phyloP scores from a whole-genome alignment of 1,284 basidiomycete genomes.

The Singerocomus inundabilis region DNA sequence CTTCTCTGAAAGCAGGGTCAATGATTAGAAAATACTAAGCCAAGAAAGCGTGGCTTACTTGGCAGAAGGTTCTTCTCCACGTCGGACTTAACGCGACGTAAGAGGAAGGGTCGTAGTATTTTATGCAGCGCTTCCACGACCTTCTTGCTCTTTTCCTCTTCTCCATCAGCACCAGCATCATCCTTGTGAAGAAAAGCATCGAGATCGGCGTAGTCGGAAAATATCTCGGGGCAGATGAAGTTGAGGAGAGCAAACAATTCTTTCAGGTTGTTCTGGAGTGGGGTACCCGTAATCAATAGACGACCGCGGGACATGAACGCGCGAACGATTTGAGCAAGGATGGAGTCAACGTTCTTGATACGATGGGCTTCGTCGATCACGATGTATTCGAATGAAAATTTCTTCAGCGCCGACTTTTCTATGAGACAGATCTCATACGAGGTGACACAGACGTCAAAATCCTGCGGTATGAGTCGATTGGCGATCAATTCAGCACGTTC shows the following conservation, averaged over 20 bases:
- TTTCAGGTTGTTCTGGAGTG: slow-evolving; percentile 93
- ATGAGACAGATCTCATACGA: slow-evolving; percentile 92
- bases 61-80: slow-evolving; percentile 96
- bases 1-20: slow-evolving; percentile 63
- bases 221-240: slow-evolving; percentile 88
- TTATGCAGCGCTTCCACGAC: slow-evolving; percentile 98
- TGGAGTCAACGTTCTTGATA: slow-evolving; percentile 98
- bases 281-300: slow-evolving; percentile 89
- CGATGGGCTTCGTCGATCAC: slow-evolving; percentile 97
- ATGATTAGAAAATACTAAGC: not conserved
- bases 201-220: slow-evolving; percentile 72
- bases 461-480: slow-evolving; percentile 92
- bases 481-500: slow-evolving; percentile 91
- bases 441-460: slow-evolving; percentile 96
- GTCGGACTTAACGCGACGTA: slow-evolving; percentile 94
- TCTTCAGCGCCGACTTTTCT: slow-evolving; percentile 92
- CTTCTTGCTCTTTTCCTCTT: slow-evolving; percentile 87
- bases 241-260: slow-evolving; percentile 96
- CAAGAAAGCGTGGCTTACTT: slow-evolving; percentile 47
- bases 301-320: slow-evolving; percentile 91
- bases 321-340: slow-evolving; percentile 94
- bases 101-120: slow-evolving; percentile 91
- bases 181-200: slow-evolving; percentile 83
- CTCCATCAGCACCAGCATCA: slow-evolving; percentile 66
- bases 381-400: slow-evolving; percentile 96